These are phyloP conservation scores for Apiosordaria backusii DNA, from an alignment of 495 filamentous ascomycete species.

Conservation along the genomic window DNA sequence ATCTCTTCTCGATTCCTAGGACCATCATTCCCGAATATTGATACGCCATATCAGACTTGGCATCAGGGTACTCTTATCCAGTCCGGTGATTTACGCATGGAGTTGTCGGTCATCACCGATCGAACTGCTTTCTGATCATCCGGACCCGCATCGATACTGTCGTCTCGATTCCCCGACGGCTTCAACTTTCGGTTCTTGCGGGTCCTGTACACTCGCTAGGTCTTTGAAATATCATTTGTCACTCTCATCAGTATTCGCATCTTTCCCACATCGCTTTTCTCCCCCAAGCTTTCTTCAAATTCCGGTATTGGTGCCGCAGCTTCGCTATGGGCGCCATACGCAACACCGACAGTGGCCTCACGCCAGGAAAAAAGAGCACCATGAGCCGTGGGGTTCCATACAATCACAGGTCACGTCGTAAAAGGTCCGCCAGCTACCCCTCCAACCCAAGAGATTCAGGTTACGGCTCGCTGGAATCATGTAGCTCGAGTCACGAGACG, in stretches of 20 bases:
- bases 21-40: conserved; percentile 8
- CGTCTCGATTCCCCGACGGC: not conserved
- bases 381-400: conserved; percentile 10
- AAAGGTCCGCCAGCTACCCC: conserved; percentile 13
- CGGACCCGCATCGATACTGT: not conserved
- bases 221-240: not conserved
- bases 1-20: not conserved
- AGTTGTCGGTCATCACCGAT: not conserved
- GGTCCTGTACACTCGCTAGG: not conserved
- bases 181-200: not conserved
- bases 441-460: conserved; percentile 27
- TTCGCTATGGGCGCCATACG: conserved; percentile 16
- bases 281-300: not conserved
- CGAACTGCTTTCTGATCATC: not conserved
- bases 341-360: conserved; percentile 8
- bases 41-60: conserved; percentile 15
- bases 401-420: conserved; percentile 10
- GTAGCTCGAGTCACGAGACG: not conserved
- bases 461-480: conserved; percentile 20
- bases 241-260: not conserved
- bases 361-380: not conserved
- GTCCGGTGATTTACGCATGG: conserved; percentile 9
- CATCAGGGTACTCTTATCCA: conserved; percentile 17
- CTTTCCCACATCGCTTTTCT: not conserved
- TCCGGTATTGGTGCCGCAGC: not conserved